phyloP scores from a whole-genome alignment of 306 rosid genomes.

The Purshia tridentata region DNA sequence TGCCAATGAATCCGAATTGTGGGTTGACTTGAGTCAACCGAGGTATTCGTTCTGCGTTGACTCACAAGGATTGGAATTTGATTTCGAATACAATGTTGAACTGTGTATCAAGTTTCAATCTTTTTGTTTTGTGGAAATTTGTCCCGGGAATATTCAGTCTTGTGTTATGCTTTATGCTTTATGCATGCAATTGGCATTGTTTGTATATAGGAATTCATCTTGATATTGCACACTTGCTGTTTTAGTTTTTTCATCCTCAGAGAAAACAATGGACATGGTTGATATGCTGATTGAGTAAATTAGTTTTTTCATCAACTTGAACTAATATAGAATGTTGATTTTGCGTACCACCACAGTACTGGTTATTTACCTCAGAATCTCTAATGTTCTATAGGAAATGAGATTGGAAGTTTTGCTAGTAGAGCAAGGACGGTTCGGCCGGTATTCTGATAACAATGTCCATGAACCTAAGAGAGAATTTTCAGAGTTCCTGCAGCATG shows the following conservation, averaged over 20 bases:
- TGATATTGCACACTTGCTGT: neutral
- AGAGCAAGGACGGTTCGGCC: conserved; percentile 21
- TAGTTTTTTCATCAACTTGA: neutral
- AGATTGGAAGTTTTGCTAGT: conserved; percentile 48
- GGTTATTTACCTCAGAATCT: neutral
- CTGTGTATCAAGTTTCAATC: neutral
- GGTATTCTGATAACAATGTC: conserved; percentile 18
- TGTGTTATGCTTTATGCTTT: neutral
- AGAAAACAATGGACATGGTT: neutral
- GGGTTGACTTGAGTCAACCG: conserved; percentile 34
- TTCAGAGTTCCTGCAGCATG: conserved; percentile 12
- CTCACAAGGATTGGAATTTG: neutral
- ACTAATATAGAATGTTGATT: neutral
- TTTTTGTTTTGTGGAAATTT: neutral
- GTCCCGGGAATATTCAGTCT: neutral
- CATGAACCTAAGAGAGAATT: conserved; percentile 28
- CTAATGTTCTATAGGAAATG: conserved; percentile 22
- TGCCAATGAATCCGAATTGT: neutral
- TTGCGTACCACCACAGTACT: neutral
- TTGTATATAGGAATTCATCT: neutral
- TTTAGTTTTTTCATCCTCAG: too few relatives aligned
- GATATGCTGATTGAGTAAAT: neutral
- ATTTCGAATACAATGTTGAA: neutral
- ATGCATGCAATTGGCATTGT: neutral
- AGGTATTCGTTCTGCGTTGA: neutral